Percentiles rank a stretch among this genome's conserved stretches.
These are phyloP conservation scores for Beauveria sp. DNA, from an alignment of 2,329 filamentous ascomycete genomes.

Conservation along the genomic window DNA sequence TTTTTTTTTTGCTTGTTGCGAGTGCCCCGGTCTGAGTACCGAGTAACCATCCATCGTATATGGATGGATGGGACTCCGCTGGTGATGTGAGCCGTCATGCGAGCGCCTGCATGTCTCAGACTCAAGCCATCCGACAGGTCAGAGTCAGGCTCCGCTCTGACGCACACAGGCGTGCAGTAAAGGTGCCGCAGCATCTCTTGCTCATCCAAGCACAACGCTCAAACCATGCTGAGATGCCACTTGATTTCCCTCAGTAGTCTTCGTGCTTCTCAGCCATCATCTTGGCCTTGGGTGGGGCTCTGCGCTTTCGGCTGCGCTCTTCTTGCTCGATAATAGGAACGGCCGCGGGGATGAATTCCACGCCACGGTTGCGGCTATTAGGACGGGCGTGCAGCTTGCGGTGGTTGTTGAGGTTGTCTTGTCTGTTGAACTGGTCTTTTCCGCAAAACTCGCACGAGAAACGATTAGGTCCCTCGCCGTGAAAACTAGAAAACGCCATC, in stretches of 20 bases:
- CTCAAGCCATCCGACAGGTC: not conserved
- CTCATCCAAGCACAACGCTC: not conserved
- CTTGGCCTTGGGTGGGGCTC: conserved; percentile 31
- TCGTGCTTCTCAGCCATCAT: conserved; percentile 23
- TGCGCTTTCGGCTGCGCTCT: conserved; percentile 32
- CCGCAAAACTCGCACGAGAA: conserved; percentile 36
- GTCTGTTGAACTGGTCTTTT: conserved; percentile 34
- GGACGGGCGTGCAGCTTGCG: conserved; percentile 33
- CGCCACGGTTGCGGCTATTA: conserved; percentile 31
- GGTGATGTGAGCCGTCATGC: conserved; percentile 1
- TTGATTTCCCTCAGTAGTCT: conserved; percentile 19
- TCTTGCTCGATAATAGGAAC: conserved; percentile 33
- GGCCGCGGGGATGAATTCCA: conserved; percentile 32
- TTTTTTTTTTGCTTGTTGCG: not conserved
- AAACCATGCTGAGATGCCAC: not conserved
- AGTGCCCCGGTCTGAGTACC: not conserved
- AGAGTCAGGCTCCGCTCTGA: not conserved
- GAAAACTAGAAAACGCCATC: conserved; percentile 20
- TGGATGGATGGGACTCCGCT: not conserved
- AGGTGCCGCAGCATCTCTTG: not conserved
- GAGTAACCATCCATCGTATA: not conserved
- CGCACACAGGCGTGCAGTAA: not conserved
- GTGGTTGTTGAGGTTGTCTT: conserved; percentile 36
- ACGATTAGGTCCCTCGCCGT: conserved; percentile 31
- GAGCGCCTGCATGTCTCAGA: conserved; percentile 8